Base-by-base conservation (phyloP, 768 basidiomycete species). In the Tricholoma bakamatsutake region DNA sequence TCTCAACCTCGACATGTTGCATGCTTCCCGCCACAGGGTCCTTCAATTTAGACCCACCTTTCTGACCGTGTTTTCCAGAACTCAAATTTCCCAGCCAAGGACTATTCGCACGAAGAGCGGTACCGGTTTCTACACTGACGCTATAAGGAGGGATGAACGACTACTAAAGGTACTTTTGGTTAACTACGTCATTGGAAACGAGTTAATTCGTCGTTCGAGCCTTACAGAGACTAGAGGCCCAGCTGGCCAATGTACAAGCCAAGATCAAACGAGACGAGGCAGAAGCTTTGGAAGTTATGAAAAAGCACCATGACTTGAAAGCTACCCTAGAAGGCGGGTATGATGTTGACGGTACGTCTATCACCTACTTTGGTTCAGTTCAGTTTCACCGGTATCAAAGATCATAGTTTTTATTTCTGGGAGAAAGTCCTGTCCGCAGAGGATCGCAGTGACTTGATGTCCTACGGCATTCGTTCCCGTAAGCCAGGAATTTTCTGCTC, bases 391-490 rank as follows among this genome's bases (percentile, higher is more conserved):
- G 12, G 1, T 13, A 15, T 31, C n/a, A 3, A 34, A 64, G 63
- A 63, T 53, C 58, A 61, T 45, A 59, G 51, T 35, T 42, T 57
- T 8, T 64, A 63, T 31, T 66, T 72, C 46, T 72, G 70, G 65
- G 63, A 65, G 24, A 61, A 64, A 27, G 60, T 70, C 4, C 59
- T 72, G 28, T 62, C 59, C 24, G 47, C 59, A 40, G 59, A 67
- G n/a, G 71, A 70, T 57, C 69, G 66, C 46, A 54, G 55, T 11
- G 55, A 60, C 55, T 60, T 73, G 7, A 63, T 59, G 1, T 55
- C 52, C 35, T 53, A 66, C 56, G 65, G 64, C 7, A 71, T 73
- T 50, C 58, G 55, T 58, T 64, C 69, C 42, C 54, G 71, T 72
- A 61, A 34, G 69, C 59, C 12, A 10, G n/a, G 18, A 18, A 34